Percentiles rank a stretch among this genome's conserved stretches.
Conservation (phyloP, 108 stramenopile genomes). For the Craspedostauros australis region DNA sequence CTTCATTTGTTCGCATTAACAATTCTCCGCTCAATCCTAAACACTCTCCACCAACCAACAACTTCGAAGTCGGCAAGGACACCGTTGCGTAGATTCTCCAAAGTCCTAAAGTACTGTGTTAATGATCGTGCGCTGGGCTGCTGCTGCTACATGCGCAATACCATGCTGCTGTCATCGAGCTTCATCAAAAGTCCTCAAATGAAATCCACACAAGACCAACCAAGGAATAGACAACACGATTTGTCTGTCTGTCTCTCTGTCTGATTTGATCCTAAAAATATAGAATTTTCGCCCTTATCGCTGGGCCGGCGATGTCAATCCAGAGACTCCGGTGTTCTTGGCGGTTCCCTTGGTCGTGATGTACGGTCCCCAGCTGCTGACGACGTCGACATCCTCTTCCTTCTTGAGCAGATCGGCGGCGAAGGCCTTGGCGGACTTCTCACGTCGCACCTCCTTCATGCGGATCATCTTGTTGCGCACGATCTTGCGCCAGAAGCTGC, state of each 20-base stretch:
- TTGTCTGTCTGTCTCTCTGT: not conserved
- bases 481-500: conserved; percentile 90
- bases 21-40: no score
- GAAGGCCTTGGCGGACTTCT: conserved; percentile 66
- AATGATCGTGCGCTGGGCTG: no score
- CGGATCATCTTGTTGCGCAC: conserved; percentile 90
- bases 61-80: no score
- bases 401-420: conserved; percentile 4
- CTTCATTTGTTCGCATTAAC: no score
- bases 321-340: conserved; percentile 64
- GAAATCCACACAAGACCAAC: no score
- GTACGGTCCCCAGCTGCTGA: conserved; percentile 71
- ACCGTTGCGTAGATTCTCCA: no score
- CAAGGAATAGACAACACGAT: not conserved
- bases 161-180: no score
- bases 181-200: no score
- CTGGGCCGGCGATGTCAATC: conserved; percentile 43
- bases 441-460: conserved; percentile 77
- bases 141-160: no score
- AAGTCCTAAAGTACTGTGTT: no score
- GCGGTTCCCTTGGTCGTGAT: conserved; percentile 58
- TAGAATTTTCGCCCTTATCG: conserved; percentile 1
- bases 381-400: conserved; percentile 21
- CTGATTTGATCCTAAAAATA: not conserved
- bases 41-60: no score